Conservation (phyloP, 225 moss, liverwort and hornwort genomes). For the Neckera pumila region DNA sequence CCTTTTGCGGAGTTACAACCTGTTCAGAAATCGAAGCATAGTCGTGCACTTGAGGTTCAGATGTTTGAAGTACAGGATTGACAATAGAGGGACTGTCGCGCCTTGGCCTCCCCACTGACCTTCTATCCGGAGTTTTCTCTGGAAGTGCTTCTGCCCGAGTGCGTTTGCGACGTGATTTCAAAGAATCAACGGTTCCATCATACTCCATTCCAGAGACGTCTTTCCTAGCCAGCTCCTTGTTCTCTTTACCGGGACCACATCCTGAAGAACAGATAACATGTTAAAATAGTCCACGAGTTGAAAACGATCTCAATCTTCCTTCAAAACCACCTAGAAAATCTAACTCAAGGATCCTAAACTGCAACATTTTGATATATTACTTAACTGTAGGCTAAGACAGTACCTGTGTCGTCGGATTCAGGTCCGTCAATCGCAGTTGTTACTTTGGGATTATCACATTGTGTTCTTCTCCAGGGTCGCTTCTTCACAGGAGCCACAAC, state of each 20-base stretch:
- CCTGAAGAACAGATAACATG: not conserved
- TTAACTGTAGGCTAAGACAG: not conserved
- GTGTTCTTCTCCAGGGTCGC: slow-evolving; percentile 7
- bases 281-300: not conserved
- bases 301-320: not conserved
- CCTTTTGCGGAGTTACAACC: not conserved
- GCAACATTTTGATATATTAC: not conserved
- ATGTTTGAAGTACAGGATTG: not conserved
- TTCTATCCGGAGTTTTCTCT: not conserved
- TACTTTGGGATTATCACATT: not conserved
- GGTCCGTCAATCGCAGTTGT: not conserved
- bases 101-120: slow-evolving; percentile 2
- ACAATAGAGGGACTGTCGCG: not conserved
- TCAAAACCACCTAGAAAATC: not conserved
- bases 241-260: slow-evolving; percentile 11
- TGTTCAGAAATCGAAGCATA: not conserved
- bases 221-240: not conserved
- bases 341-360: not conserved
- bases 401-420: not conserved
- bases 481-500: slow-evolving; percentile 16
- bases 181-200: not conserved
- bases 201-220: not conserved
- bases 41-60: not conserved
- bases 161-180: slow-evolving; percentile 9
- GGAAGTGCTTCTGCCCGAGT: not conserved